Evolutionary conservation across 768 basidiomycete genomes (phyloP).

Genomic region (Kwoniella sp.): DNA sequence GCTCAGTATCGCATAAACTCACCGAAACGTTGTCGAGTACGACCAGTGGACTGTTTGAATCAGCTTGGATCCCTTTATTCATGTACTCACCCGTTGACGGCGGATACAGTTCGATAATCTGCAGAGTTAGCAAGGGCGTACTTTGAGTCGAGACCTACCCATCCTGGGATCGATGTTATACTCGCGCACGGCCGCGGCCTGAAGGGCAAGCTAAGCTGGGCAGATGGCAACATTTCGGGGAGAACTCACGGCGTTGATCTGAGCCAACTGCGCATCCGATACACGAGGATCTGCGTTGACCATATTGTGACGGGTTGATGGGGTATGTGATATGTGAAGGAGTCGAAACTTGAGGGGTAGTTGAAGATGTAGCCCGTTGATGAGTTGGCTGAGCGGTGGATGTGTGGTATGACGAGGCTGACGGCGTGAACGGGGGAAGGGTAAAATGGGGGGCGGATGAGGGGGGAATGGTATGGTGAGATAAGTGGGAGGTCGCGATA

Average conservation of each 20-base stretch:
- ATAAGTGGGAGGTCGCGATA: no score
- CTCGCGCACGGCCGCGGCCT: slow-evolving; percentile 38
- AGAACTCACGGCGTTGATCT: slow-evolving; percentile 46
- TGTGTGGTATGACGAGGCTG: no score
- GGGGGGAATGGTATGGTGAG: no score
- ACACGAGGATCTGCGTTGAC: slow-evolving; percentile 29
- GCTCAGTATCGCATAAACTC: slow-evolving; percentile 24
- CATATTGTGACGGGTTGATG: no score
- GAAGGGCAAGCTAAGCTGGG: background rate
- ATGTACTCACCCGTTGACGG: slow-evolving; percentile 80
- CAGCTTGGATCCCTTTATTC: background rate
- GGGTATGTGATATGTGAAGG: no score
- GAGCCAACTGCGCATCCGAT: slow-evolving; percentile 39
- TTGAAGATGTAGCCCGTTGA: no score
- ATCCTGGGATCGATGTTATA: slow-evolving; percentile 33
- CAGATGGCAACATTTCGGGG: background rate
- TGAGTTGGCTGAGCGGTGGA: no score
- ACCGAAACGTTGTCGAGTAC: slow-evolving; percentile 98
- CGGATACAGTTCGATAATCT: slow-evolving; percentile 98
- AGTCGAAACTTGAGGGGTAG: no score
- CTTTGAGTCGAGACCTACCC: slow-evolving; percentile 19
- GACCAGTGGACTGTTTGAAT: slow-evolving; percentile 70
- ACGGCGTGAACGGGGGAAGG: no score
- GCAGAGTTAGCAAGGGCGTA: slow-evolving; percentile 14
- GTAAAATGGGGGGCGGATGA: no score